Base-by-base conservation (phyloP, 805 yeast species). In the Priceomyces carsonii region DNA sequence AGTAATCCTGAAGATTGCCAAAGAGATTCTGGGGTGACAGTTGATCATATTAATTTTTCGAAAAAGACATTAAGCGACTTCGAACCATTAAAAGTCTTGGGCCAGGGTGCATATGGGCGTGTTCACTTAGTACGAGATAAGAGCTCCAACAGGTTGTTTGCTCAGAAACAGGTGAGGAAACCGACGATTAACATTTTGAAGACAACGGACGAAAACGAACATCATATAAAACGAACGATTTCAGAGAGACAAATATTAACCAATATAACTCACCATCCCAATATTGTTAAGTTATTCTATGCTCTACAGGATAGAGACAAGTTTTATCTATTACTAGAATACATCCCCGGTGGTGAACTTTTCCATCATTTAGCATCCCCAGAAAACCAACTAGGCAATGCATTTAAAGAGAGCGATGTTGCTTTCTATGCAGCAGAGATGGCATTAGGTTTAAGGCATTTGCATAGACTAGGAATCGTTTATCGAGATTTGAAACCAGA, bases 401-500 rank as follows among this genome's bases (percentile, higher is more conserved):
- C 42, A 1, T 50, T 50, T 32, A 40, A 47, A 19, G 53, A 74
- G 40, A 74, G 74, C 40, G 72, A 63, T 17, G 63, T 69, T 10
- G 54, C 59, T 3, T 53, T 52, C 32, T 51, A 50, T 13, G 47
- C 80, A 3, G 95, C 93, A 0, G 93, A 88, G 50, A 81, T 87
- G 63, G 79, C 86, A 4, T 70, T 84, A 30, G 95, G 95, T 0
- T 59, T 88, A 26, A 64, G 71, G 32, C 95, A 89, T 57, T 65
- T 88, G 17, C 96, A 88, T 54, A 69, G 70, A 28, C 72, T 82
- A 13, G 96, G 96, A 9, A 82, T 88, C 14, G 90, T 88, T 4
- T 89, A 88, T 50, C 74, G 96, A 26, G 96, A 88, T 55, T 66
- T 88, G 45, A 88, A 88, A 58, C 96, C 96, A 4, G 96, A 88